Evolutionary conservation across 2,329 filamentous ascomycete species (phyloP).

Genomic region (Chaetomiaceae sp.): DNA sequence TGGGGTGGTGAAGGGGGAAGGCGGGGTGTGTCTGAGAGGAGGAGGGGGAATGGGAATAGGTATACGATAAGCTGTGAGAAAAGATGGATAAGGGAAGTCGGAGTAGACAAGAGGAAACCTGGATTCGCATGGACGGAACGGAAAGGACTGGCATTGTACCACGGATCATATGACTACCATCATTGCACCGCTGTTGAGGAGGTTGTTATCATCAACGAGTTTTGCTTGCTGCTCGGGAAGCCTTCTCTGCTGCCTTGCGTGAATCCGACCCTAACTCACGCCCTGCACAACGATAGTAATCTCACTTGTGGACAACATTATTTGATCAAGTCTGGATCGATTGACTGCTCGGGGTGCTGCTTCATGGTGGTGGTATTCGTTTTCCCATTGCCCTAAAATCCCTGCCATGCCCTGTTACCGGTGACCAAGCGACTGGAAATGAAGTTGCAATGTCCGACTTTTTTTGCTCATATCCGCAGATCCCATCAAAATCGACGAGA

Average conservation of each 20-base stretch:
- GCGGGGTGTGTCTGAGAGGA: too few species aligned
- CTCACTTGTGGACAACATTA: neutral
- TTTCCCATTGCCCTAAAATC: constrained; percentile 26
- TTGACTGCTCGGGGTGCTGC: constrained; percentile 17
- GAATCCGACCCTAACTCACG: too few species aligned
- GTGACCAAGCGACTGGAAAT: constrained; percentile 24
- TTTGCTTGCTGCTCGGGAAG: too few species aligned
- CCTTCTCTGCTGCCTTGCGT: too few species aligned
- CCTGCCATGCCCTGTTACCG: constrained; percentile 24
- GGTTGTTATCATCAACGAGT: too few species aligned
- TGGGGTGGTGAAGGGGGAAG: too few species aligned
- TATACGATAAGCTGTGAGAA: constrained; percentile 3
- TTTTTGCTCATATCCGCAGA: constrained; percentile 12
- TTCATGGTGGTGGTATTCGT: constrained; percentile 21
- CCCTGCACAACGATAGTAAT: too few species aligned
- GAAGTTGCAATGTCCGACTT: constrained; percentile 16
- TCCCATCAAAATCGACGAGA: constrained; percentile 12
- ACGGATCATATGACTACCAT: neutral
- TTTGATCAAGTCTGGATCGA: constrained; percentile 12
- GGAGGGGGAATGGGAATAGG: too few species aligned
- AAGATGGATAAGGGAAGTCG: neutral
- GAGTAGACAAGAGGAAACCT: neutral
- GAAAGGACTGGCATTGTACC: neutral
- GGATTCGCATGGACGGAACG: constrained; percentile 6
- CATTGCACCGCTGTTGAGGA: too few species aligned